Conservation (phyloP, 768 basidiomycete genomes). For the Lactarius akahatsu region DNA sequence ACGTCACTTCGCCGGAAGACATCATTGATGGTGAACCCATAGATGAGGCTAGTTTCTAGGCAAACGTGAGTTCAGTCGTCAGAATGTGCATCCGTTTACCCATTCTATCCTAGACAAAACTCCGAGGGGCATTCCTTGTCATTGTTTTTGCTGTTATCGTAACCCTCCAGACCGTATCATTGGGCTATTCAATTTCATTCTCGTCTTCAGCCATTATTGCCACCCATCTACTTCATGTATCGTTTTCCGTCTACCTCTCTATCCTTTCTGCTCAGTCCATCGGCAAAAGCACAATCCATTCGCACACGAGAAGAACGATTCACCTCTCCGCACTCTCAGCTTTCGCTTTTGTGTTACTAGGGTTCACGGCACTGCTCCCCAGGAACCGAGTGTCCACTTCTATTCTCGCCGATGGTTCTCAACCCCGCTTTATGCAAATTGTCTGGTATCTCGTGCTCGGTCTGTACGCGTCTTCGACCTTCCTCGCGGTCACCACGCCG, state of each 20-base stretch:
- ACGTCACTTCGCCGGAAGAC: conserved; percentile 73
- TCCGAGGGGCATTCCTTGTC: conserved; percentile 35
- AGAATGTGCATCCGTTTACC: neutral
- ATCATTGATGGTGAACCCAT: conserved; percentile 64
- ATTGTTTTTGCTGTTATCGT: conserved; percentile 48
- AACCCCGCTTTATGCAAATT: conserved; percentile 30
- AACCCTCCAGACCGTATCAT: conserved; percentile 49
- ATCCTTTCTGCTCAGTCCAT: conserved; percentile 53
- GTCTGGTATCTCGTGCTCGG: conserved; percentile 56
- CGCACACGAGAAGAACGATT: conserved; percentile 43
- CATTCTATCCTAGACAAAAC: conserved; percentile 11
- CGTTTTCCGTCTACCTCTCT: conserved; percentile 61
- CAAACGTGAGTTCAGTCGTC: conserved; percentile 40
- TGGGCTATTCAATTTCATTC: conserved; percentile 53
- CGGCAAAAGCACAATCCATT: conserved; percentile 40
- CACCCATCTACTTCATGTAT: conserved; percentile 46
- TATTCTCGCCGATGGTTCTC: conserved; percentile 20
- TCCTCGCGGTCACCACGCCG: conserved; percentile 53
- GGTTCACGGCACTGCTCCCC: conserved; percentile 58
- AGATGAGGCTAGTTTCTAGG: conserved; percentile 60
- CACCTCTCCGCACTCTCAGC: conserved; percentile 62
- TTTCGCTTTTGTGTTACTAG: conserved; percentile 48
- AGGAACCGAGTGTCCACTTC: conserved; percentile 37
- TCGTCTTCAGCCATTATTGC: conserved; percentile 35
- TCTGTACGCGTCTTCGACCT: conserved; percentile 48